Base-by-base conservation (phyloP, 106 monocot species). In the Gastrodia elata region DNA sequence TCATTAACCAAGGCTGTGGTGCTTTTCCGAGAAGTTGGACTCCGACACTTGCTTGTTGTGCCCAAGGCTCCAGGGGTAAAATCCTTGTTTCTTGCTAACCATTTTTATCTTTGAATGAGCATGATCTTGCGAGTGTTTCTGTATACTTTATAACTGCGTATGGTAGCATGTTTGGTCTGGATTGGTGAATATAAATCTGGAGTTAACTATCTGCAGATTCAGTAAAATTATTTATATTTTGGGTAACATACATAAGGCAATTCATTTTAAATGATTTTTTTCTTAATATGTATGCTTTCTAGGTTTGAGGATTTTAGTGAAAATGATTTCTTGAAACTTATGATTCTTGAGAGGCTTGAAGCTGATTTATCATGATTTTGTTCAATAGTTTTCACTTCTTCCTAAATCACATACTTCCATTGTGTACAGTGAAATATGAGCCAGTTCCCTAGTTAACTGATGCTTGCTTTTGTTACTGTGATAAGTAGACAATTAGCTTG, bases 31-130 rank as follows among this genome's bases (percentile, higher is more conserved):
- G 84, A 82, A 77, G 74, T 91, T 7, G 91, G 91, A 8, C 76
- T 91, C 8, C 72, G 91, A 73, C 91, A 91, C 71, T 48, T 91
- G n/a, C 83, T 82, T 36, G 87, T 91, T 22, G 87, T 91, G 61
- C 91, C 91, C 16, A 91, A 91, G 78, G 83, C 80, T 30, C 78
- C 84, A 15, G 82, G 85, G 75, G 91, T 91, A 68, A 77, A 77
- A 38, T 33, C 3, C 43, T 55, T 37, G 46, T 79, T 61, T 61
- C 57, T 22, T 58, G 18, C 8, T 4, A 2, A 24, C 26, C 35
- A 22, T 37, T 42, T 70, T 49, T 49, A 33, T 49, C 0, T 33
- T 18, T 46, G 22, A 6, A 44, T 14, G 28, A 43, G 32, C 30
- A 30, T 71, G 26, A 40, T 41, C n/a, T 3, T 38, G 10, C 15